Conservation (phyloP, 164 flowering plant species). For the Vitis rotundifolia region DNA sequence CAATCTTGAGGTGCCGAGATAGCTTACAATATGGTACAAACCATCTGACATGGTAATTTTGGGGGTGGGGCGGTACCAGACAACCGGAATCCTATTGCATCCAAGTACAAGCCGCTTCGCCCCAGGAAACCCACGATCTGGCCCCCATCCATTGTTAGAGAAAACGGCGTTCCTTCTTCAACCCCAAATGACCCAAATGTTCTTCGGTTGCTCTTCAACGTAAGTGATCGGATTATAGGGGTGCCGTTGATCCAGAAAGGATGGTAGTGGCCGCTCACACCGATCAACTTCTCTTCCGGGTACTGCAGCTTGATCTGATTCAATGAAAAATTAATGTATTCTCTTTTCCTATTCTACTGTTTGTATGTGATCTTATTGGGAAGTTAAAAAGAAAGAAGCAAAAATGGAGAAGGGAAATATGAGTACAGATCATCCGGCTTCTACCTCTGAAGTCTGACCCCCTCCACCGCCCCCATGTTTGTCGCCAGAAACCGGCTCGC, state of each 20-base stretch:
- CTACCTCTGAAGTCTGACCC: slow-evolving; percentile 32
- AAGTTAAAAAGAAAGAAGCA: neutral
- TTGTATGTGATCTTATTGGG: neutral
- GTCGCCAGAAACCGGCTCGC: slow-evolving; percentile 39
- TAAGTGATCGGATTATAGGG: slow-evolving; percentile 62
- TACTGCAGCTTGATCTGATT: slow-evolving; percentile 57
- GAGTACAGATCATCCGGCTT: too few species aligned
- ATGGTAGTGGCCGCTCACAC: slow-evolving; percentile 54
- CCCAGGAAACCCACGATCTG: slow-evolving; percentile 61
- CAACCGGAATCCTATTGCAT: slow-evolving; percentile 53
- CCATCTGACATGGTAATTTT: neutral
- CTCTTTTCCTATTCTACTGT: too few species aligned
- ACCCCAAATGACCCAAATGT: slow-evolving; percentile 71
- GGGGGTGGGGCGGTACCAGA: slow-evolving; percentile 20
- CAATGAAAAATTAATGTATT: neutral
- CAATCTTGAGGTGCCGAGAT: neutral
- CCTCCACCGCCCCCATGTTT: slow-evolving; percentile 75
- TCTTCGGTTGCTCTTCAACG: slow-evolving; percentile 54
- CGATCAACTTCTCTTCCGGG: slow-evolving; percentile 58
- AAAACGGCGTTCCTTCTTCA: slow-evolving; percentile 72
- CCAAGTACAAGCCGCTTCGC: slow-evolving; percentile 61
- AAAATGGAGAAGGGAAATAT: neutral
- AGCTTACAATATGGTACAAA: neutral
- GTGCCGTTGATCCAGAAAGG: slow-evolving; percentile 51
- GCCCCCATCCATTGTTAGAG: slow-evolving; percentile 56